Evolutionary conservation across 805 yeast genomes (phyloP), one percentile per base, ranked within the genome.

Genomic region (Nematodospora valgi): DNA sequence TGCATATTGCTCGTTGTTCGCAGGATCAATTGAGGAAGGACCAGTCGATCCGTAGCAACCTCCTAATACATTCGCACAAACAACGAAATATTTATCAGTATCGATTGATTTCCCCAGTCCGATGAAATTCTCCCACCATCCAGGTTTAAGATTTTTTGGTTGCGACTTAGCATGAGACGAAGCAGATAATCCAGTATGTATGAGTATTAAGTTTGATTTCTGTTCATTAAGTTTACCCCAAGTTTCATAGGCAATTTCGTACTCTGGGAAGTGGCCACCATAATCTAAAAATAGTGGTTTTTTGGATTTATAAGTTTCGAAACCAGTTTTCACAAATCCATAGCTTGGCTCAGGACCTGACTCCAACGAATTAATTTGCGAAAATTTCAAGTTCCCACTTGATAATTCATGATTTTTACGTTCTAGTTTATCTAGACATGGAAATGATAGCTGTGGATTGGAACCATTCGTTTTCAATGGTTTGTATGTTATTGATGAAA

Each of bases 41-140:
- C 97, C 97, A 0, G 97, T 88, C 5, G 94, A 82, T 3, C 97
- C 97, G 57, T 82, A 89, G 58, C 97, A 89, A 1, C 97, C 96
- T 5, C 96, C 97, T 27, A 89, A 68, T 4, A 87, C 95, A 54
- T 89, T 89, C 1, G 96, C 85, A 60, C 97, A 89, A 6, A 89
- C 76, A 4, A 89, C 76, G 54, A 86, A 86, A 59, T 72, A 86
- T 55, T 80, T 82, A 49, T 82, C 61, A 1, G 97, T 88, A 52
- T 89, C 97, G 34, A 89, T 56, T 43, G 83, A 78, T 43, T 69
- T 70, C 1, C 81, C 88, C 1, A 95, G 86, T 0, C 97, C 97
- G 34, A 89, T 86, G 59, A 88, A 88, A 39, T 78, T 73, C 53
- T 89, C 96, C 97, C 97, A 89, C 97, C 97, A 89, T 11, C 97